phyloP scores from a whole-genome alignment of 495 filamentous ascomycete genomes.

The Neurospora sp. region DNA sequence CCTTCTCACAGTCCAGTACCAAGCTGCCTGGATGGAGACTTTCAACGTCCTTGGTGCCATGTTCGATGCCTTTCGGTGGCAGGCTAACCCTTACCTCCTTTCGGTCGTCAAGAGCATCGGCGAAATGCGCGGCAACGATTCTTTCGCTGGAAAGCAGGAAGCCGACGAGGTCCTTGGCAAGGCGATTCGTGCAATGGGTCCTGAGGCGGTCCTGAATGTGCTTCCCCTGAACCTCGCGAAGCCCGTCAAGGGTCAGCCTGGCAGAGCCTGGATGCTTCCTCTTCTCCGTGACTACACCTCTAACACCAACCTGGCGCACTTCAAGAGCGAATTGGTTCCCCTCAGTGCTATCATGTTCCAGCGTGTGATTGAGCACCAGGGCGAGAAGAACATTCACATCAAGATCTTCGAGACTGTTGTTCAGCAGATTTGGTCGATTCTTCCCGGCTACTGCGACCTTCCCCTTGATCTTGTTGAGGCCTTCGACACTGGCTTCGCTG shows the following conservation, averaged over 20 bases:
- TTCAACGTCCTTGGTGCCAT: slow-evolving; percentile 83
- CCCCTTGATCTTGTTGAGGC: slow-evolving; percentile 67
- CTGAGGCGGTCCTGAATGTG: slow-evolving; percentile 65
- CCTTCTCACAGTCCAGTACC: slow-evolving; percentile 80
- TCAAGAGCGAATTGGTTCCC: slow-evolving; percentile 75
- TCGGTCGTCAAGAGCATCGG: slow-evolving; percentile 68
- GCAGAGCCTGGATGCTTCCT: slow-evolving; percentile 90
- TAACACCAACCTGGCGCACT: slow-evolving; percentile 79
- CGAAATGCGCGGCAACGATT: slow-evolving; percentile 77
- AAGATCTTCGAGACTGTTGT: slow-evolving; percentile 97
- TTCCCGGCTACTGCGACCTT: slow-evolving; percentile 93
- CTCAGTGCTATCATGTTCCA: slow-evolving; percentile 86
- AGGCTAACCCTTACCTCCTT: slow-evolving; percentile 61
- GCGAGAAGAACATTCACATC: slow-evolving; percentile 81
- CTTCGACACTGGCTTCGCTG: slow-evolving; percentile 85
- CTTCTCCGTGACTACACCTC: slow-evolving; percentile 73
- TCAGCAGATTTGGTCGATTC: slow-evolving; percentile 85
- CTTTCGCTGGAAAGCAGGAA: slow-evolving; percentile 90
- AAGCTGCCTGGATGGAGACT: slow-evolving; percentile 89
- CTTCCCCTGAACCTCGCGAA: slow-evolving; percentile 77
- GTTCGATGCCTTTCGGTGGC: slow-evolving; percentile 81
- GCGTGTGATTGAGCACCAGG: slow-evolving; percentile 65
- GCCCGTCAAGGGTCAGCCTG: slow-evolving; percentile 63
- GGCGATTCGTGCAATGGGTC: slow-evolving; percentile 82
- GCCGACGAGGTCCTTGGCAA: slow-evolving; percentile 80